A percentile compares a stretch with the other conserved stretches of the same genome.
These are phyloP conservation scores for Chrysopogon serrulatus DNA, from an alignment of 176 grass and related monocot species.

Conservation along the genomic window DNA sequence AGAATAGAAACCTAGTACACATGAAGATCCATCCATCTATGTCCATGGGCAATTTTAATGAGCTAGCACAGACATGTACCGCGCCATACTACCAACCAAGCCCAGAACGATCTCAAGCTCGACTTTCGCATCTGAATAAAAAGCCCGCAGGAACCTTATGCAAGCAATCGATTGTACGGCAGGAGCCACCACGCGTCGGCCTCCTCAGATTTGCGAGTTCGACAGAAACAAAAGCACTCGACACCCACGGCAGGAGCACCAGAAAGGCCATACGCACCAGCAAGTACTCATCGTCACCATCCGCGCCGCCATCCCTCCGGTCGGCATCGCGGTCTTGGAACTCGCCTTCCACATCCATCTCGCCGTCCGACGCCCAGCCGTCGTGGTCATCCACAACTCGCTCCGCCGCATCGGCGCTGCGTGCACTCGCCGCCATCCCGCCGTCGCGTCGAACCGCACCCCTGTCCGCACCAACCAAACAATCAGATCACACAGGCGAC, in stretches of 20 bases:
- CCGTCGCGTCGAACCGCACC: not conserved
- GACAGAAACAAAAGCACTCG: not conserved
- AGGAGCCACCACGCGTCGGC: not conserved
- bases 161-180: not conserved
- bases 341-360: conserved; percentile 32
- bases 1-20: not conserved
- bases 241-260: too few relatives aligned
- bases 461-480: not conserved
- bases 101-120: too few relatives aligned
- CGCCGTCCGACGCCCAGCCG: conserved; percentile 38
- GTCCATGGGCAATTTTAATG: too few relatives aligned
- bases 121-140: not conserved
- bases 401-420: not conserved
- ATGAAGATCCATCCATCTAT: not conserved
- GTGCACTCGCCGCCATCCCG: conserved; percentile 21
- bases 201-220: conserved; percentile 1
- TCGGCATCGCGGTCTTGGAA: not conserved
- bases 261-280: conserved; percentile 22
- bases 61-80: too few relatives aligned
- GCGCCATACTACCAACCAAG: too few relatives aligned
- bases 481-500: not conserved
- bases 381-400: too few relatives aligned
- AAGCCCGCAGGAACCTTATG: not conserved
- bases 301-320: not conserved
- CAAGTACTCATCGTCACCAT: conserved; percentile 33